These are phyloP conservation scores for Globisporangium nagaii DNA, from an alignment of 352 stramenopile species.

Conservation along the genomic window DNA sequence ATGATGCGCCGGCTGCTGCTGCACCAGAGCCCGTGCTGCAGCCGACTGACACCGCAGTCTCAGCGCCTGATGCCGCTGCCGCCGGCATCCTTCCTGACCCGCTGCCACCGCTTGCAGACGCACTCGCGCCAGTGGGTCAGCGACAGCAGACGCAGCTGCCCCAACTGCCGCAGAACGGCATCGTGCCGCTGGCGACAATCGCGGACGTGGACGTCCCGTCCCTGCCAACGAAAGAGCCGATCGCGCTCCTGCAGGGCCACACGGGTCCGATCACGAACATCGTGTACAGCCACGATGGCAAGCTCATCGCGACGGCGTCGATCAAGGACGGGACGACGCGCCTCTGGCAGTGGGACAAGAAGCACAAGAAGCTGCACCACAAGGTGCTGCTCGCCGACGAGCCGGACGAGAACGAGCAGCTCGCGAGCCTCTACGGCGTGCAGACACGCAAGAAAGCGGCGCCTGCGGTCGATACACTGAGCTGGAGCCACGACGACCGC, in stretches of 20 bases:
- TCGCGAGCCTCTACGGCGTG: conserved; percentile 38
- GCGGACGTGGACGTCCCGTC: conserved; percentile 38
- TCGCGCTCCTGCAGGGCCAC: conserved; percentile 81
- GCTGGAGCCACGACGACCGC: conserved; percentile 57
- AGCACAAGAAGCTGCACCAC: conserved; percentile 50
- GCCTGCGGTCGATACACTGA: conserved; percentile 56
- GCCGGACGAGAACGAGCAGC: conserved; percentile 32
- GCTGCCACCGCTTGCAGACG: background rate
- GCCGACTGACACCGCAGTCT: conserved; percentile 20
- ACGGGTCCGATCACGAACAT: conserved; percentile 93
- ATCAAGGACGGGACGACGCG: conserved; percentile 90
- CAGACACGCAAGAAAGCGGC: conserved; percentile 32
- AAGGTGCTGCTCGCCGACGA: conserved; percentile 46
- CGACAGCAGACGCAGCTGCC: conserved; percentile 35
- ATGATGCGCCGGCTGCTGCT: background rate
- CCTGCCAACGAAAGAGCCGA: conserved; percentile 41
- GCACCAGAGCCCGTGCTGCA: background rate
- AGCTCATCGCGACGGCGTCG: conserved; percentile 91
- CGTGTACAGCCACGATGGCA: conserved; percentile 86
- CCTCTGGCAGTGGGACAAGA: conserved; percentile 60
- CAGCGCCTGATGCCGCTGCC: background rate
- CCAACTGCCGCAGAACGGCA: conserved; percentile 40
- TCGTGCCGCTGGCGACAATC: conserved; percentile 31
- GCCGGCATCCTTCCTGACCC: background rate
- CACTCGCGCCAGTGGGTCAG: background rate